Percentiles rank a stretch among this genome's conserved stretches.
phyloP scores from a whole-genome alignment of 2,329 filamentous ascomycete genomes.

The Amesomyces nigricolor region DNA sequence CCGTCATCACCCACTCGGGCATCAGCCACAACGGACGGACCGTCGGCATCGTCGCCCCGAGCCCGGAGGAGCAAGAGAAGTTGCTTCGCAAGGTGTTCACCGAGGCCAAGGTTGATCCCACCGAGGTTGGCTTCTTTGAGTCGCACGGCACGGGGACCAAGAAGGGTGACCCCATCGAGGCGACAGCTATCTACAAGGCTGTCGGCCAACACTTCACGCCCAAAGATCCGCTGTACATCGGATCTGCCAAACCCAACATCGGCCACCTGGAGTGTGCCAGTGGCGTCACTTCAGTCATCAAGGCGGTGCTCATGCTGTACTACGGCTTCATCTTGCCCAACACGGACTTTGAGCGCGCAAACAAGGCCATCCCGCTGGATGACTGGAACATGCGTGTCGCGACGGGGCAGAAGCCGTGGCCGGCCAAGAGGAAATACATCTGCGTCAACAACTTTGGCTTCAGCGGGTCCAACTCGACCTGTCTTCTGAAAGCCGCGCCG shows the following conservation, averaged over 20 bases:
- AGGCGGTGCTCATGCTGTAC: constrained; percentile 39
- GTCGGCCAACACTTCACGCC: constrained; percentile 28
- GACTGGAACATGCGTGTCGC: constrained; percentile 43
- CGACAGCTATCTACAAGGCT: constrained; percentile 35
- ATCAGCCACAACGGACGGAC: constrained; percentile 26
- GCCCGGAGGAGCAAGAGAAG: constrained; percentile 21
- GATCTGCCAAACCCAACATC: constrained; percentile 36
- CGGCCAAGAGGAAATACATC: constrained; percentile 39
- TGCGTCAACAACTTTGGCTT: constrained; percentile 44
- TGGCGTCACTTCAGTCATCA: constrained; percentile 32
- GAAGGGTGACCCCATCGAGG: constrained; percentile 44
- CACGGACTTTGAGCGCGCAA: constrained; percentile 31
- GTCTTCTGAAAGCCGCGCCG: constrained; percentile 33
- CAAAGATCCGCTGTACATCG: constrained; percentile 30
- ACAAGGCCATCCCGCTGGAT: constrained; percentile 41
- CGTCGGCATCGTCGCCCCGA: constrained; percentile 24
- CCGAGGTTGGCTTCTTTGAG: constrained; percentile 35
- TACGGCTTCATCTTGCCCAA: constrained; percentile 40
- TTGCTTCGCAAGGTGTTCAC: constrained; percentile 22
- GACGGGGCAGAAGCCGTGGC: constrained; percentile 38
- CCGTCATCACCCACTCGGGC: constrained; percentile 24
- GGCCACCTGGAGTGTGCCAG: constrained; percentile 34
- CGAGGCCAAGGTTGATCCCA: constrained; percentile 21
- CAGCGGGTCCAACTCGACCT: constrained; percentile 38
- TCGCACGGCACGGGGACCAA: constrained; percentile 44